Conservation (phyloP, 1,284 basidiomycete species). For the Moniliella sp. region DNA sequence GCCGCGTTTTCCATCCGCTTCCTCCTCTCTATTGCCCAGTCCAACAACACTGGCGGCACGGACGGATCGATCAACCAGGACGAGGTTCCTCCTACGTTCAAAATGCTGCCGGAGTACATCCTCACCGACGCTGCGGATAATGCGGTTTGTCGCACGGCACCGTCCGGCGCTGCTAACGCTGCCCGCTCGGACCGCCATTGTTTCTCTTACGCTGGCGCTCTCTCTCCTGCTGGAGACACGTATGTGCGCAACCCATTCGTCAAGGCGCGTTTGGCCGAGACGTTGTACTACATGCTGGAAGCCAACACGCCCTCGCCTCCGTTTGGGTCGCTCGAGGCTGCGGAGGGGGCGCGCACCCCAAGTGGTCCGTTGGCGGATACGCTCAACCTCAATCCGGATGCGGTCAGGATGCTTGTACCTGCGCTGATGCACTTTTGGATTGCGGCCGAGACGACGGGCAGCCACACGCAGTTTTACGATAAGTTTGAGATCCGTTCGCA, state of each 20-base stretch:
- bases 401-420: constrained; percentile 69
- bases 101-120: constrained; percentile 77
- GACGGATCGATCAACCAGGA: too few species aligned
- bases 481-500: constrained; percentile 59
- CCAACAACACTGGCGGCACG: too few species aligned
- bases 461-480: constrained; percentile 92
- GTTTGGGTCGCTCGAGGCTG: too few species aligned
- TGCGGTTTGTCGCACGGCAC: constrained; percentile 53
- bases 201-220: constrained; percentile 74
- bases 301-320: too few species aligned
- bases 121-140: constrained; percentile 76
- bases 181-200: constrained; percentile 58
- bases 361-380: constrained; percentile 59
- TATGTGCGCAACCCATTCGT: constrained; percentile 97
- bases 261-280: constrained; percentile 89
- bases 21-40: constrained; percentile 64
- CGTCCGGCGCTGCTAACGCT: constrained; percentile 58
- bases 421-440: constrained; percentile 87
- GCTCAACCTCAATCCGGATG: constrained; percentile 63
- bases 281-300: constrained; percentile 60
- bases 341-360: constrained; percentile 38
- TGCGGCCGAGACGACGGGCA: constrained; percentile 89
- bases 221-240: constrained; percentile 74
- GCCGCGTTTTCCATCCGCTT: constrained; percentile 76
- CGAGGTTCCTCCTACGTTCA: constrained; percentile 63